Evolutionary conservation across 805 yeast genomes (phyloP).

Genomic region (Wickerhamomyces queroliae): DNA sequence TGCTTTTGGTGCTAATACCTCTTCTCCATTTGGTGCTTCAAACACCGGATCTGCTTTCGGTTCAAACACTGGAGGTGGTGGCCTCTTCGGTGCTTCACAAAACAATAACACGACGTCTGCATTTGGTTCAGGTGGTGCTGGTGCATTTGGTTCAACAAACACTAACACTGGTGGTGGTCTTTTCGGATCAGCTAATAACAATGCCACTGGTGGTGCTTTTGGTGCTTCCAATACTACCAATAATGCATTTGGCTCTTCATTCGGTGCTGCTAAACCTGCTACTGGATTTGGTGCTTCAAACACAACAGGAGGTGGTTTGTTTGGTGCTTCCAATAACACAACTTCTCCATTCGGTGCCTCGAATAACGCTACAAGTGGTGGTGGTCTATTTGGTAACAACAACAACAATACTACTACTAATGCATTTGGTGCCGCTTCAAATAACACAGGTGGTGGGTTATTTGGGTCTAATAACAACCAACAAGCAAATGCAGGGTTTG

Average conservation of each 20-base stretch:
- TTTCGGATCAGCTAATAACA: slow-evolving; percentile 30
- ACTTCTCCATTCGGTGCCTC: slow-evolving; percentile 21
- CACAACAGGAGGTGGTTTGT: slow-evolving; percentile 18
- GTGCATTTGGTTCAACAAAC: slow-evolving; percentile 12
- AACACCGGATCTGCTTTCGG: slow-evolving; percentile 14
- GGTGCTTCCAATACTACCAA: slow-evolving; percentile 22
- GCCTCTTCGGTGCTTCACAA: slow-evolving; percentile 13
- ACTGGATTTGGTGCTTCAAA: slow-evolving; percentile 27
- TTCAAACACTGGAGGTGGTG: slow-evolving; percentile 14
- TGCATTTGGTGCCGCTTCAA: slow-evolving; percentile 8
- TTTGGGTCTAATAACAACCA: slow-evolving; percentile 32
- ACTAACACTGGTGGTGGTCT: slow-evolving; percentile 28
- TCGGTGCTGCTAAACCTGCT: slow-evolving; percentile 11
- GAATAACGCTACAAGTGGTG: slow-evolving; percentile 29
- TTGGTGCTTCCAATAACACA: slow-evolving; percentile 16
- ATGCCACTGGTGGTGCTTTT: slow-evolving; percentile 24
- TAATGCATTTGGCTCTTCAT: slow-evolving; percentile 20
- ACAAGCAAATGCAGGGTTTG: slow-evolving; percentile 26
- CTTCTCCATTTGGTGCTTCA: slow-evolving; percentile 26
- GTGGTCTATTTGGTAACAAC: slow-evolving; percentile 19
- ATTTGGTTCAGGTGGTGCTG: slow-evolving; percentile 30
- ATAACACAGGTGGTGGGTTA: slow-evolving; percentile 31
- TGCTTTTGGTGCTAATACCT: slow-evolving; percentile 20
- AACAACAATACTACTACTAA: slow-evolving; percentile 12
- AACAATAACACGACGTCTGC: slow-evolving; percentile 14